phyloP scores from a whole-genome alignment of 1,284 basidiomycete genomes.

The Cronartium quercuum region DNA sequence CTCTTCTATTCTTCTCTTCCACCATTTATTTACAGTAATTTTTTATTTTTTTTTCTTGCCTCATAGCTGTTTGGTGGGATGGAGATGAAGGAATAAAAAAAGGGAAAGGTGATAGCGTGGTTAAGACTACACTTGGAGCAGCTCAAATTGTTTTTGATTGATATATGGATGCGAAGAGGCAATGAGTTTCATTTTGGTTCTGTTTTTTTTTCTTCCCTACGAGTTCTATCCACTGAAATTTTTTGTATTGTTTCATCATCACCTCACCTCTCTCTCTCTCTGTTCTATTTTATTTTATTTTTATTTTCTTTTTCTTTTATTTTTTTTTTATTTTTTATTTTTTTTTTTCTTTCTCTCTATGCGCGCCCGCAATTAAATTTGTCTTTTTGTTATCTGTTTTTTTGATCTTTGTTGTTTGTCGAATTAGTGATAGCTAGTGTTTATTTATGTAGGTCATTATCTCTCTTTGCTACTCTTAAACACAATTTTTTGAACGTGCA shows the following conservation, averaged over 20 bases:
- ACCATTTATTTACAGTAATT: background rate
- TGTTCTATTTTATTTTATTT: background rate
- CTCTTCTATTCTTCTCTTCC: background rate
- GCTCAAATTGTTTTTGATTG: constrained; percentile 12
- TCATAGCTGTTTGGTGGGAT: constrained; percentile 32
- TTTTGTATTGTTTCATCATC: background rate
- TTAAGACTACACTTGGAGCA: constrained; percentile 33
- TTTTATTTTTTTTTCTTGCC: background rate
- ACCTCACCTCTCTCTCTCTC: background rate
- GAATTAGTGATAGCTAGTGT: no score
- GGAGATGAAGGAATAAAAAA: background rate
- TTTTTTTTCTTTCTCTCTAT: background rate
- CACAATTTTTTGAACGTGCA: no score
- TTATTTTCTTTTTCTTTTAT: background rate
- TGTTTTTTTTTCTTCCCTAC: background rate
- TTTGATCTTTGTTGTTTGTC: background rate
- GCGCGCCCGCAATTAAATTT: background rate
- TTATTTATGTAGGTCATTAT: no score
- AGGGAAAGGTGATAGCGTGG: constrained; percentile 3
- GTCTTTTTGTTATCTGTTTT: background rate
- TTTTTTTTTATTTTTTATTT: background rate
- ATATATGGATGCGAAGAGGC: background rate
- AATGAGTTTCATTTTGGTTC: background rate
- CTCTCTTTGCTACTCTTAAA: no score
- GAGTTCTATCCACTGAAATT: background rate